These are phyloP conservation scores for Blastobotrys elegans DNA, from an alignment of 1,139 yeast genomes.

Conservation along the genomic window DNA sequence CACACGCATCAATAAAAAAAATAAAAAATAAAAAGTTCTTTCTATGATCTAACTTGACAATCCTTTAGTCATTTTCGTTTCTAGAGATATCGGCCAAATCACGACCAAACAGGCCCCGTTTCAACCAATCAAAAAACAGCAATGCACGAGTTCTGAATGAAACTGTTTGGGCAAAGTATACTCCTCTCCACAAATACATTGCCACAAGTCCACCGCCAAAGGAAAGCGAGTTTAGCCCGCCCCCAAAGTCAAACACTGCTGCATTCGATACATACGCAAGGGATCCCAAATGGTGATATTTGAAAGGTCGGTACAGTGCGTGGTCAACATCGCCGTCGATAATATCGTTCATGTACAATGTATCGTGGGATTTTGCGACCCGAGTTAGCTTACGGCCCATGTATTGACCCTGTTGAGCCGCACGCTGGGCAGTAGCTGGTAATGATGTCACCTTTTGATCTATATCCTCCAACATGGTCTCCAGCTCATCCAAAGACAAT, in stretches of 20 bases:
- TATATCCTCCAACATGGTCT: constrained; percentile 45
- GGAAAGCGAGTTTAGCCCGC: constrained; percentile 33
- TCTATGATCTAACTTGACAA: too few relatives aligned
- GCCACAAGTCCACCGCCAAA: constrained; percentile 58
- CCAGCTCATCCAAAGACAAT: constrained; percentile 46
- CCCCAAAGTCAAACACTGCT: constrained; percentile 54
- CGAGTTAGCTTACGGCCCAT: constrained; percentile 51
- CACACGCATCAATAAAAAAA: too few relatives aligned
- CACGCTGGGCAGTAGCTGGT: constrained; percentile 68
- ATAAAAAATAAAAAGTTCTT: too few relatives aligned
- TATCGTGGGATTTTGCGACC: constrained; percentile 39
- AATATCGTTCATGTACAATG: constrained; percentile 40
- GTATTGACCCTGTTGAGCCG: constrained; percentile 60
- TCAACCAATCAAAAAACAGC: constrained; percentile 58
- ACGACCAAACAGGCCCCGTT: constrained; percentile 58
- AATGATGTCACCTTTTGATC: constrained; percentile 58
- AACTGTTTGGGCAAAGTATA: constrained; percentile 59
- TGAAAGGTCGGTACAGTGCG: constrained; percentile 50
- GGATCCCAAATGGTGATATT: constrained; percentile 54
- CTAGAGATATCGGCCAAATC: constrained; percentile 41
- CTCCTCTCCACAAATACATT: constrained; percentile 64
- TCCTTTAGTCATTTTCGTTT: constrained; percentile 16
- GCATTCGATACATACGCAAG: constrained; percentile 61
- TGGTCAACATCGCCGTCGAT: constrained; percentile 49
- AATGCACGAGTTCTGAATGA: constrained; percentile 54